These are phyloP conservation scores for Agrocybe pediades DNA, from an alignment of 768 basidiomycete genomes.

Conservation along the genomic window DNA sequence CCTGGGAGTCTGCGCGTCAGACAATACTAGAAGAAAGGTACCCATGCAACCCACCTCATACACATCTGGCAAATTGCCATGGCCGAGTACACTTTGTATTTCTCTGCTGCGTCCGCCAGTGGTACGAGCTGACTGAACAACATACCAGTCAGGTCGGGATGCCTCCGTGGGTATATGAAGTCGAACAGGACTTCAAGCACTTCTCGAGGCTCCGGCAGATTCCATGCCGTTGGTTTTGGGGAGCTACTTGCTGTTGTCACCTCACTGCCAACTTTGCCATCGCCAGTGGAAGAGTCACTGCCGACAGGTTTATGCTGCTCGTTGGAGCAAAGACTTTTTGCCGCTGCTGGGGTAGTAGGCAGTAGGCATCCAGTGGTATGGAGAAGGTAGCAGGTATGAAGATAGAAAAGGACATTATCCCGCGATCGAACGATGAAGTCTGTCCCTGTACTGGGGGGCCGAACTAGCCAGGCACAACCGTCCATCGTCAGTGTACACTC, in stretches of 20 bases:
- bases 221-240: background rate
- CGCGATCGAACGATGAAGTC: background rate
- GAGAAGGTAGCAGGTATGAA: too few species aligned
- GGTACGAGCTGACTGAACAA: conserved; percentile 7
- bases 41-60: background rate
- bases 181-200: conserved; percentile 24
- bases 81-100: background rate
- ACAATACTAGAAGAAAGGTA: background rate
- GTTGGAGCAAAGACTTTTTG: too few species aligned
- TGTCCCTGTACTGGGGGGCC: too few species aligned
- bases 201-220: conserved; percentile 14
- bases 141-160: conserved; percentile 11
- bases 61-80: background rate
- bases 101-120: conserved; percentile 19
- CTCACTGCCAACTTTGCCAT: too few species aligned
- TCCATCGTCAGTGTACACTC: too few species aligned
- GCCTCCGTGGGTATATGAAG: conserved; percentile 20
- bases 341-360: too few species aligned
- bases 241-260: too few species aligned
- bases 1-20: too few species aligned
- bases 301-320: too few species aligned
- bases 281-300: too few species aligned
- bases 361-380: too few species aligned
- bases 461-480: too few species aligned
- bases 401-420: background rate